phyloP scores from a whole-genome alignment of 2,329 filamentous ascomycete species.

The Pyrenochaeta sp. region DNA sequence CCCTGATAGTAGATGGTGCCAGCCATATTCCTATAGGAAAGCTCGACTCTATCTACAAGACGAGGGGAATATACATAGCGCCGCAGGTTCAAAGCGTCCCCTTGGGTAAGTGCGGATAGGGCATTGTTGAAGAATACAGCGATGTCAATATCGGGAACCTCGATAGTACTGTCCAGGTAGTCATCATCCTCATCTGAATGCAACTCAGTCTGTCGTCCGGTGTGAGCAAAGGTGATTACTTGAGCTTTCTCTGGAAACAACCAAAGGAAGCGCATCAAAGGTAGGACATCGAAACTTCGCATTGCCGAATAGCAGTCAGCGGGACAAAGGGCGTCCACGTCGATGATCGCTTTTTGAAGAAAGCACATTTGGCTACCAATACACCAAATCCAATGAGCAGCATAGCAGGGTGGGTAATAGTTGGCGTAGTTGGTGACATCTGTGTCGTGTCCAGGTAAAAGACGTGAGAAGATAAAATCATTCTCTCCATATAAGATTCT shows the following conservation, averaged over 20 bases:
- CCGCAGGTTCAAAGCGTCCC: background rate
- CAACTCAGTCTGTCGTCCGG: no score
- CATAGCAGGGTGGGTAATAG: no score
- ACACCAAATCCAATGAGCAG: no score
- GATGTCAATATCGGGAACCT: background rate
- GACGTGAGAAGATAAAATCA: constrained; percentile 1
- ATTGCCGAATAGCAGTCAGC: background rate
- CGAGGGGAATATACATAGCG: background rate
- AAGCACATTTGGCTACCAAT: no score
- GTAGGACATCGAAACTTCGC: no score
- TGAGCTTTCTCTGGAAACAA: background rate
- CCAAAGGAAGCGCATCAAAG: no score
- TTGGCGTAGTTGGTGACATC: no score
- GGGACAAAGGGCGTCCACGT: background rate
- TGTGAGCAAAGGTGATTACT: background rate
- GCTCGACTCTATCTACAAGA: no score
- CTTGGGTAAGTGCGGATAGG: background rate
- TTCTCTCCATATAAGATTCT: constrained; percentile 7
- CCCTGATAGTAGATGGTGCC: background rate
- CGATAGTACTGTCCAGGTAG: no score
- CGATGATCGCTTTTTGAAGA: background rate
- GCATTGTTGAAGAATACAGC: background rate
- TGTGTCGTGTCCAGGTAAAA: background rate
- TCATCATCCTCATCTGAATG: no score
- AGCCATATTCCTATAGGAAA: no score